Evolutionary conservation across 2,329 filamentous ascomycete genomes (phyloP).

Genomic region (Microcyclospora pomicola): DNA sequence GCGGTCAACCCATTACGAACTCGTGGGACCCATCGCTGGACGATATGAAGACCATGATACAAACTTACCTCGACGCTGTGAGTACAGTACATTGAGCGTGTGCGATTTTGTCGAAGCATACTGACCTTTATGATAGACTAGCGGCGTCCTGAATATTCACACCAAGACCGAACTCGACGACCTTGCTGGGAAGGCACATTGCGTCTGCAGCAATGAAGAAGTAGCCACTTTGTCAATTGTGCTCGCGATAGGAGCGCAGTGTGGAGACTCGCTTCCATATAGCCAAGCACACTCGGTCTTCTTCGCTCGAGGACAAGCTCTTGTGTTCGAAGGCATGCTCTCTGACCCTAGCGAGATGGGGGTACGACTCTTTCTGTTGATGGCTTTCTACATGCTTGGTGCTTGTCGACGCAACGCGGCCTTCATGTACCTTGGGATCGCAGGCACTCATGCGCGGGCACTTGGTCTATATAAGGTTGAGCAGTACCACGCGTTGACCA

Average conservation of each 20-base stretch:
- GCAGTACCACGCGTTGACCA: conserved; percentile 9
- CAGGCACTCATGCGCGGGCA: conserved; percentile 42
- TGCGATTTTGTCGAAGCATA: not conserved
- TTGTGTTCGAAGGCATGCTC: conserved; percentile 38
- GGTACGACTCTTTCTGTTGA: conserved; percentile 39
- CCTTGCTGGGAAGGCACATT: no score
- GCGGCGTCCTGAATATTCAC: not conserved
- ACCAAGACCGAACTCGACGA: not conserved
- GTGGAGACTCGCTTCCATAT: conserved; percentile 10
- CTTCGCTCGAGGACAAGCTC: conserved; percentile 36
- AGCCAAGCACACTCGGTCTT: conserved; percentile 28
- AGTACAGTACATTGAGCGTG: not conserved
- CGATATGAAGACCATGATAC: not conserved
- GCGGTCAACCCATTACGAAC: not conserved
- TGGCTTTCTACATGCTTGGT: conserved; percentile 47
- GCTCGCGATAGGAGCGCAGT: conserved; percentile 42
- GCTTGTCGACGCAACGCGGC: conserved; percentile 46
- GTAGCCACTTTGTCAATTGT: conserved; percentile 10
- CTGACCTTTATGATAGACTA: not conserved
- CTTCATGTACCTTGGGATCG: conserved; percentile 50
- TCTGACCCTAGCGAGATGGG: conserved; percentile 41
- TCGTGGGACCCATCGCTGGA: not conserved
- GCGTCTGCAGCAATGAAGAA: not conserved
- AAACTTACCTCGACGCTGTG: not conserved
- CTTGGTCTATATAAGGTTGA: conserved; percentile 47